A percentile compares a stretch with the other conserved stretches of the same genome.
Evolutionary conservation across 1,284 basidiomycete genomes (phyloP).

Genomic region (Puccinia coronata): DNA sequence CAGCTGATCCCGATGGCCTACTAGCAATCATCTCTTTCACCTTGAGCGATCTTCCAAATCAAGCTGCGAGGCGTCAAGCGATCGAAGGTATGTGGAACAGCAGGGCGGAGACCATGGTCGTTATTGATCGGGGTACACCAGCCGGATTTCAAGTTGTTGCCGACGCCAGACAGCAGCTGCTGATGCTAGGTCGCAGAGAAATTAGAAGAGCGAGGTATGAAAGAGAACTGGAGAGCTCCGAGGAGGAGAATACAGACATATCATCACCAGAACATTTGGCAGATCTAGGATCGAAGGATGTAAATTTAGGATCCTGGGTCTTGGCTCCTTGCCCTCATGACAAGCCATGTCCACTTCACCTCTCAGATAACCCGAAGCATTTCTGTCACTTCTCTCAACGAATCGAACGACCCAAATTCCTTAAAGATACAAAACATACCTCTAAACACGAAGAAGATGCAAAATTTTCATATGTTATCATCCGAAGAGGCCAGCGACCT

Average conservation of each 20-base stretch:
- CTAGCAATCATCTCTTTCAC: slow-evolving; percentile 48
- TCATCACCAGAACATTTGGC: not conserved
- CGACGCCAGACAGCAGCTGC: slow-evolving; percentile 76
- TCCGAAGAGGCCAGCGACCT: slow-evolving; percentile 75
- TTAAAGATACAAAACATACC: slow-evolving; percentile 82
- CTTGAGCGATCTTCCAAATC: slow-evolving; percentile 43
- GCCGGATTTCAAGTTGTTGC: slow-evolving; percentile 78
- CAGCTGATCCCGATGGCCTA: slow-evolving; percentile 8
- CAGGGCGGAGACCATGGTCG: slow-evolving; percentile 60
- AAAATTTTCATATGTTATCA: slow-evolving; percentile 85
- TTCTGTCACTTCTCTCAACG: slow-evolving; percentile 84
- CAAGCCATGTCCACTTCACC: slow-evolving; percentile 72
- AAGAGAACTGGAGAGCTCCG: not conserved
- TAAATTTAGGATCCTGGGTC: slow-evolving; percentile 41
- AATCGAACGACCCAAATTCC: slow-evolving; percentile 78
- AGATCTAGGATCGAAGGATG: too few species aligned
- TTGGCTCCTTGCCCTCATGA: slow-evolving; percentile 83
- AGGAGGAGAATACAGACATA: slow-evolving; percentile 23
- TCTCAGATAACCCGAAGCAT: slow-evolving; percentile 60
- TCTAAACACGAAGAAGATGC: slow-evolving; percentile 79
- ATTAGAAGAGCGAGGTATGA: not conserved
- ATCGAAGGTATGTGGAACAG: slow-evolving; percentile 35
- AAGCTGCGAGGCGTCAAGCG: slow-evolving; percentile 25
- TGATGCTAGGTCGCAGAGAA: slow-evolving; percentile 65
- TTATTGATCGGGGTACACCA: slow-evolving; percentile 80